Evolutionary conservation across 106 monocot genomes (phyloP).

Genomic region (Amphibolis antarctica): DNA sequence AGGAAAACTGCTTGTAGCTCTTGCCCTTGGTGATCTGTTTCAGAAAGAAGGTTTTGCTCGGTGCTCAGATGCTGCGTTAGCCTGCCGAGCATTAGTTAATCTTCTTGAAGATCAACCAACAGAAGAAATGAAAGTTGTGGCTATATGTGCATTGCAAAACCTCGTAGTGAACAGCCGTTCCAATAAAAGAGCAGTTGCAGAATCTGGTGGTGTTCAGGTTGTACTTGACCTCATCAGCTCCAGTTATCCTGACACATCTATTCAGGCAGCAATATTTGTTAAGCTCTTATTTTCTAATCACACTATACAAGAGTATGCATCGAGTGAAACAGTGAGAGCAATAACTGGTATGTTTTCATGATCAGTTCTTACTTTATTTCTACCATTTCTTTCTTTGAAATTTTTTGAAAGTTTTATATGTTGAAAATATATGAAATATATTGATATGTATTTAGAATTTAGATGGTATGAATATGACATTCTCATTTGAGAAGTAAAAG

Average conservation of each 20-base stretch:
- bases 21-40: slow-evolving; percentile 92
- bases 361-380: background rate
- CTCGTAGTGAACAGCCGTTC: slow-evolving; percentile 86
- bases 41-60: slow-evolving; percentile 90
- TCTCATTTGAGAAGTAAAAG: no score
- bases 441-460: no score
- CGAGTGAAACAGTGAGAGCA: slow-evolving; percentile 94
- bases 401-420: no score
- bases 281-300: slow-evolving; percentile 91
- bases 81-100: slow-evolving; percentile 90
- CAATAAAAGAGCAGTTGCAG: slow-evolving; percentile 99
- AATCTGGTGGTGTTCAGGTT: slow-evolving; percentile 97
- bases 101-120: slow-evolving; percentile 98
- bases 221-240: slow-evolving; percentile 78
- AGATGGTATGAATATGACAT: no score
- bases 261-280: slow-evolving; percentile 97
- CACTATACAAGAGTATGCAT: slow-evolving; percentile 96
- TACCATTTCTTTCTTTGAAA: no score
- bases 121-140: slow-evolving; percentile 98
- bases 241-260: slow-evolving; percentile 78
- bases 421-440: no score
- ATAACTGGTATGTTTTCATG: slow-evolving; percentile 58
- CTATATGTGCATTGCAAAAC: slow-evolving; percentile 89
- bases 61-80: slow-evolving; percentile 70
- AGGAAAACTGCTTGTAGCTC: slow-evolving; percentile 78